These are phyloP conservation scores for Phytophthora nicotianae DNA, from an alignment of 352 stramenopile species.

Conservation along the genomic window DNA sequence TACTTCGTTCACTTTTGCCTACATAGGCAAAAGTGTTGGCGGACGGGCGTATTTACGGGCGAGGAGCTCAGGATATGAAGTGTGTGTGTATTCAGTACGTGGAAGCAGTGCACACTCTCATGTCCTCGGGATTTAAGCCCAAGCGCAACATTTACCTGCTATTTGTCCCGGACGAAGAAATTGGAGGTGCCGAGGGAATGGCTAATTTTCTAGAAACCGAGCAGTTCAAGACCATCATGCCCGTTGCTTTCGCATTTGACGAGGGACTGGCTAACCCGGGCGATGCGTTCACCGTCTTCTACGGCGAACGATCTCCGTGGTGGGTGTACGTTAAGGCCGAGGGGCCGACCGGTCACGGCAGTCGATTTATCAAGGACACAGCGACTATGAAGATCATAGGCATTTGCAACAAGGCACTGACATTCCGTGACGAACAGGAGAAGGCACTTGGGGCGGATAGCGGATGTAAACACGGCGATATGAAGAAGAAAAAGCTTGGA, in stretches of 20 bases:
- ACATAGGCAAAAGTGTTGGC: constrained; percentile 83
- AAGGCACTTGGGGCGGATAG: constrained; percentile 65
- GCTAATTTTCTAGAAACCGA: constrained; percentile 86
- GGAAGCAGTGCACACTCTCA: constrained; percentile 85
- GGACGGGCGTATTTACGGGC: constrained; percentile 93
- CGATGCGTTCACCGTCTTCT: constrained; percentile 95
- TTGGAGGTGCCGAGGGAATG: constrained; percentile 94
- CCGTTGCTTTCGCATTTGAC: constrained; percentile 93
- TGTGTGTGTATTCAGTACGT: constrained; percentile 96
- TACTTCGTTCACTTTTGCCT: too few species aligned
- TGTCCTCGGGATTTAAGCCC: constrained; percentile 67
- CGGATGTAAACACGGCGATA: constrained; percentile 92
- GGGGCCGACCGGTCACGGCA: constrained; percentile 86
- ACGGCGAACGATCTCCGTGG: constrained; percentile 94
- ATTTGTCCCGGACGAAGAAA: constrained; percentile 95
- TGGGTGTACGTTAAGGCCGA: constrained; percentile 90
- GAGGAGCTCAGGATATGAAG: constrained; percentile 97
- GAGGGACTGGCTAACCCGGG: constrained; percentile 93
- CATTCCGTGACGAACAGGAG: constrained; percentile 91
- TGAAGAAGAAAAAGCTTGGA: constrained; percentile 91
- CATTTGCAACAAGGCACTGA: constrained; percentile 82
- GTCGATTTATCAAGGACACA: constrained; percentile 95
- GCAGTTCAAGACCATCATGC: constrained; percentile 80
- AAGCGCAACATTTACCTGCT: constrained; percentile 91
- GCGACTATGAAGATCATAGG: constrained; percentile 95